Evolutionary conservation across 2,329 filamentous ascomycete species (phyloP).

Genomic region (Colletotrichum limetticola): DNA sequence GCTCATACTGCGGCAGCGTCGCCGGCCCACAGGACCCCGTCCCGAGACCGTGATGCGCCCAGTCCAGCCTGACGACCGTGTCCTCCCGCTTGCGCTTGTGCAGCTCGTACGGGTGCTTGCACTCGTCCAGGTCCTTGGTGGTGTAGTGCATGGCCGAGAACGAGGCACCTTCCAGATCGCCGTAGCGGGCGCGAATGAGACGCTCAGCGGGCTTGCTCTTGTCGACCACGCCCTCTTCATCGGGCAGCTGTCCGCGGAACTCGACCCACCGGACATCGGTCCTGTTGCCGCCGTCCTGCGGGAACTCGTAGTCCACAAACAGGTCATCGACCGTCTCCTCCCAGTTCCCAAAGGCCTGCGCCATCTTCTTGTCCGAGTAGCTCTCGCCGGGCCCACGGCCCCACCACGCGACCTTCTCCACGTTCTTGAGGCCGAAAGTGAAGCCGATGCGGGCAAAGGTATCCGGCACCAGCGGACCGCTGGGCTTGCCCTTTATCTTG

Average conservation of each 20-base stretch:
- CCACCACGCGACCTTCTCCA: constrained; percentile 67
- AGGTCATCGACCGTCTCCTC: constrained; percentile 59
- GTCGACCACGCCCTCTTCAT: constrained; percentile 36
- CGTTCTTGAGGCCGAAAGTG: constrained; percentile 54
- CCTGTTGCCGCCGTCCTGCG: constrained; percentile 74
- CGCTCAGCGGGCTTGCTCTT: constrained; percentile 27
- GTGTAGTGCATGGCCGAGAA: constrained; percentile 69
- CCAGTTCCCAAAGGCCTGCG: constrained; percentile 68
- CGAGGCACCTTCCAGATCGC: constrained; percentile 57
- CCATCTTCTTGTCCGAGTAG: constrained; percentile 73
- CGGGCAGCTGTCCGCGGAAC: constrained; percentile 45
- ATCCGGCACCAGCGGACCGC: constrained; percentile 59
- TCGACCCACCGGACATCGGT: constrained; percentile 72
- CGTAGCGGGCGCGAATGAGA: constrained; percentile 57
- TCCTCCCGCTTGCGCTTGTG: constrained; percentile 58
- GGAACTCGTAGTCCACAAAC: constrained; percentile 72
- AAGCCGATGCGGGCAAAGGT: constrained; percentile 74
- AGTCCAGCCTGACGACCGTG: constrained; percentile 68
- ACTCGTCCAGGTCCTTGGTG: constrained; percentile 62
- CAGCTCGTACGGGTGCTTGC: constrained; percentile 71
- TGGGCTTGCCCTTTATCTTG: constrained; percentile 58
- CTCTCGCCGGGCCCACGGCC: constrained; percentile 74
- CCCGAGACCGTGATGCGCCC: constrained; percentile 70
- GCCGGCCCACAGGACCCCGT: constrained; percentile 71
- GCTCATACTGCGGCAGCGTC: constrained; percentile 59